Percentiles rank a stretch among this genome's conserved stretches.
These are phyloP conservation scores for Populus tremula DNA, from an alignment of 345 rosid genomes.

Conservation along the genomic window DNA sequence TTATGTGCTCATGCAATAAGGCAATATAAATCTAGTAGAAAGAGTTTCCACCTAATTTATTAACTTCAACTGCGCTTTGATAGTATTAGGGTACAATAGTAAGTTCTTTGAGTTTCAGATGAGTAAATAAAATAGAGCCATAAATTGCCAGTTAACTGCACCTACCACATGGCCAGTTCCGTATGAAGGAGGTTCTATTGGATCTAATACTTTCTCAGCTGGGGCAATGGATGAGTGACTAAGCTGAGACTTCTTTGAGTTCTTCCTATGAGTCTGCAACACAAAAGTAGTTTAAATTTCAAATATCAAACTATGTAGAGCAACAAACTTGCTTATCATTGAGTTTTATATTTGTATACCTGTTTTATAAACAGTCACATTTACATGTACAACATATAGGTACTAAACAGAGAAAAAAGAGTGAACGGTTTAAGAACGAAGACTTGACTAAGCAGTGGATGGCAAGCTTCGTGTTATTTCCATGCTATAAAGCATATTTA, in stretches of 20 bases:
- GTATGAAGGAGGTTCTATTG: slow-evolving; percentile 59
- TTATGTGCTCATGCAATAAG: background rate
- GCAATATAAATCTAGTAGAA: background rate
- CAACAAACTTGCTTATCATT: background rate
- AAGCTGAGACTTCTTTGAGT: slow-evolving; percentile 40
- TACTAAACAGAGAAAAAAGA: background rate
- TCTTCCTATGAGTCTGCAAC: slow-evolving; percentile 81
- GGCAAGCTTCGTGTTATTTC: background rate
- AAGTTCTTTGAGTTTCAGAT: background rate
- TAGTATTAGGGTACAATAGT: background rate
- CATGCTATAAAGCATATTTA: slow-evolving; percentile 5
- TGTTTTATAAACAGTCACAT: background rate
- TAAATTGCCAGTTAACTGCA: background rate
- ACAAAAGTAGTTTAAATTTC: slow-evolving; percentile 13
- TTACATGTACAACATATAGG: background rate
- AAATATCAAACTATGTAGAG: background rate
- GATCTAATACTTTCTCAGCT: slow-evolving; percentile 40
- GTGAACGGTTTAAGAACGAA: background rate
- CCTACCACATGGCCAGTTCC: slow-evolving; percentile 72
- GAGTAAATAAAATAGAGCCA: background rate
- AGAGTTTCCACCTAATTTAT: background rate
- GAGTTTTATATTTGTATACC: background rate
- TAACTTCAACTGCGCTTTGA: background rate
- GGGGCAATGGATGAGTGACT: slow-evolving; percentile 23
- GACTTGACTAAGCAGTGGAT: background rate